phyloP scores from a whole-genome alignment of 1,284 basidiomycete species.

The Phellopilus nigrolimitatus region DNA sequence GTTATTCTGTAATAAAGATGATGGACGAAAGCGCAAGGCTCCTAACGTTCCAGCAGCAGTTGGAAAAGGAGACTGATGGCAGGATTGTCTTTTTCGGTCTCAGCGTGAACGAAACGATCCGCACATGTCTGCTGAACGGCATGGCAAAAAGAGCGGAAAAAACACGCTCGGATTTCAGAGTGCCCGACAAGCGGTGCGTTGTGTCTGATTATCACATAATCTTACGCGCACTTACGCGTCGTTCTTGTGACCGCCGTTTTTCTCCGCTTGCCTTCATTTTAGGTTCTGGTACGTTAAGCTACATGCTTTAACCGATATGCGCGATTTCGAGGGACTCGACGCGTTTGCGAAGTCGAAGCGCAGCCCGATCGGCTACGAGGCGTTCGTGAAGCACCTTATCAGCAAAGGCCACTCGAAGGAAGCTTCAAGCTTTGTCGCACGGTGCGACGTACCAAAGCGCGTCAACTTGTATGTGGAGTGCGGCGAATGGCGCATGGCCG shows the following conservation, averaged over 20 bases:
- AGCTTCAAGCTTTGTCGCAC: slow-evolving; percentile 69
- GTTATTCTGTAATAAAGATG: slow-evolving; percentile 49
- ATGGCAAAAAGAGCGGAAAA: slow-evolving; percentile 85
- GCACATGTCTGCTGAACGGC: slow-evolving; percentile 68
- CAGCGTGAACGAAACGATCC: slow-evolving; percentile 82
- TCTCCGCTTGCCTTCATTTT: slow-evolving; percentile 14
- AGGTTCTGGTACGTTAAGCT: slow-evolving; percentile 94
- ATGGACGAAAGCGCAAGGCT: slow-evolving; percentile 83
- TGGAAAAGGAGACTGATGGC: slow-evolving; percentile 82
- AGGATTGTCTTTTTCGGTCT: slow-evolving; percentile 74
- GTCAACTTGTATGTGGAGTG: slow-evolving; percentile 85
- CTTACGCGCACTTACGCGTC: slow-evolving; percentile 15
- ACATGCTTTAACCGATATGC: slow-evolving; percentile 68
- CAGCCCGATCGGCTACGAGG: slow-evolving; percentile 94
- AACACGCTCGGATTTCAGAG: slow-evolving; percentile 81
- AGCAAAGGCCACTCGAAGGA: slow-evolving; percentile 68
- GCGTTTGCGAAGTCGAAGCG: slow-evolving; percentile 79
- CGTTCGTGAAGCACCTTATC: slow-evolving; percentile 81
- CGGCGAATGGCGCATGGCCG: slow-evolving; percentile 84
- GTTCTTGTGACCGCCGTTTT: neutral
- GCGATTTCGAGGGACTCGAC: slow-evolving; percentile 84
- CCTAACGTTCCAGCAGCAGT: slow-evolving; percentile 74
- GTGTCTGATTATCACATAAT: neutral
- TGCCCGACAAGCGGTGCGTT: slow-evolving; percentile 80
- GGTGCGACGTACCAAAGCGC: slow-evolving; percentile 79